Evolutionary conservation across 345 rosid genomes (phyloP).

Genomic region (Salix caprea): DNA sequence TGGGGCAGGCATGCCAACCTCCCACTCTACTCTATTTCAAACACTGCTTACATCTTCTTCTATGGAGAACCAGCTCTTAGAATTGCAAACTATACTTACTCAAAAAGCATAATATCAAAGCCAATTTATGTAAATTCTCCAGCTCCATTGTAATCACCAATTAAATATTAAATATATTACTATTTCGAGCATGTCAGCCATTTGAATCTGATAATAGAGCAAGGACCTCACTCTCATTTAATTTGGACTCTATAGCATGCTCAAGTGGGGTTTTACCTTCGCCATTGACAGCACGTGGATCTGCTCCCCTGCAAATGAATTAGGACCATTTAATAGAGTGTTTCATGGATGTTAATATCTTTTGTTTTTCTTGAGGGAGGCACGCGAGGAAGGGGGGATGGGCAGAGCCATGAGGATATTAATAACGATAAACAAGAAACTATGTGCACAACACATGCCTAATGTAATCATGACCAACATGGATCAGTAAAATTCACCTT

Average conservation of each 20-base stretch:
- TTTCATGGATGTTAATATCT: neutral
- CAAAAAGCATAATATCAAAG: constrained; percentile 15
- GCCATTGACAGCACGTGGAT: constrained; percentile 50
- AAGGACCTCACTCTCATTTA: constrained; percentile 58
- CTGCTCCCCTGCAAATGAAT: constrained; percentile 72
- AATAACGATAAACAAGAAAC: neutral
- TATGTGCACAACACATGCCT: neutral
- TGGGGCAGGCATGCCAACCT: constrained; percentile 40
- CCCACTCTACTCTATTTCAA: constrained; percentile 28
- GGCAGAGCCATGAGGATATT: neutral
- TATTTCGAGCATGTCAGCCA: constrained; percentile 30
- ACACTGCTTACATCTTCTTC: constrained; percentile 18
- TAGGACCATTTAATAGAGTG: neutral
- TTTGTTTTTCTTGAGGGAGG: neutral
- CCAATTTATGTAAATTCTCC: constrained; percentile 17
- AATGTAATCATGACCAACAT: neutral
- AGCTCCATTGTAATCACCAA: constrained; percentile 15
- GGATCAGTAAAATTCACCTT: constrained; percentile 44
- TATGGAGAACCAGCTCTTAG: constrained; percentile 18
- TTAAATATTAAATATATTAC: neutral
- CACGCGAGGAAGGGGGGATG: neutral
- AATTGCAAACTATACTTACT: constrained; percentile 26
- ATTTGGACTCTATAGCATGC: constrained; percentile 53
- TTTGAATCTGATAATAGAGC: constrained; percentile 59
- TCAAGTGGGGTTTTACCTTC: constrained; percentile 69